These are phyloP conservation scores for Suhomyces ambrosiae DNA, from an alignment of 1,139 yeast species.

Conservation along the genomic window DNA sequence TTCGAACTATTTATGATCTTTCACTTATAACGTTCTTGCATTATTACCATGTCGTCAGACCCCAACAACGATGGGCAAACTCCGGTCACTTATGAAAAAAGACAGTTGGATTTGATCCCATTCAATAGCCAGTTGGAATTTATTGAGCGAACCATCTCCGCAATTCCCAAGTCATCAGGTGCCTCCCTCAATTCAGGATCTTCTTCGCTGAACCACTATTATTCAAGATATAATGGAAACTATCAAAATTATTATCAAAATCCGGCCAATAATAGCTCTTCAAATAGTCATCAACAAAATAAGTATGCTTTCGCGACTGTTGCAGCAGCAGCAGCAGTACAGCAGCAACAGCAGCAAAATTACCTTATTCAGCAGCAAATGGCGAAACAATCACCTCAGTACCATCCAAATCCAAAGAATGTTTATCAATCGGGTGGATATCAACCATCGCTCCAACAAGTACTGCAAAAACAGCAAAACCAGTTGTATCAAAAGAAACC, in stretches of 20 bases:
- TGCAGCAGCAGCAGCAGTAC: constrained; percentile 34
- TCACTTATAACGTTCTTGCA: constrained; percentile 9
- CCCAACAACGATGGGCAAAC: not conserved
- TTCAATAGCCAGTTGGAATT: constrained; percentile 34
- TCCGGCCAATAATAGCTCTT: constrained; percentile 4
- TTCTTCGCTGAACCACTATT: constrained; percentile 8
- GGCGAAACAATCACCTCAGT: constrained; percentile 10
- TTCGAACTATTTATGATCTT: not conserved
- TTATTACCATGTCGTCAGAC: constrained; percentile 10
- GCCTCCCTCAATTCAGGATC: constrained; percentile 6
- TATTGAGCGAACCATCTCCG: constrained; percentile 22
- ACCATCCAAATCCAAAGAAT: constrained; percentile 17
- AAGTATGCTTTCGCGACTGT: constrained; percentile 34
- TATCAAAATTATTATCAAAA: constrained; percentile 12
- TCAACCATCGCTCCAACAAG: constrained; percentile 17
- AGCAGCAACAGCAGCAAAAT: constrained; percentile 20
- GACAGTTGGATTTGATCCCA: constrained; percentile 32
- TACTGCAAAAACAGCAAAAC: constrained; percentile 12
- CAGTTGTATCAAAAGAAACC: constrained; percentile 8
- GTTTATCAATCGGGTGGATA: constrained; percentile 14
- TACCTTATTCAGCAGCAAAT: constrained; percentile 18
- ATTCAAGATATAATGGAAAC: constrained; percentile 10
- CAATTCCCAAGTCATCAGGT: constrained; percentile 15
- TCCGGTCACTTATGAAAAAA: constrained; percentile 24
- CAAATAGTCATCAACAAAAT: constrained; percentile 20